phyloP scores from a whole-genome alignment of 2,329 filamentous ascomycete species.

The Pseudocercospora fuligena region DNA sequence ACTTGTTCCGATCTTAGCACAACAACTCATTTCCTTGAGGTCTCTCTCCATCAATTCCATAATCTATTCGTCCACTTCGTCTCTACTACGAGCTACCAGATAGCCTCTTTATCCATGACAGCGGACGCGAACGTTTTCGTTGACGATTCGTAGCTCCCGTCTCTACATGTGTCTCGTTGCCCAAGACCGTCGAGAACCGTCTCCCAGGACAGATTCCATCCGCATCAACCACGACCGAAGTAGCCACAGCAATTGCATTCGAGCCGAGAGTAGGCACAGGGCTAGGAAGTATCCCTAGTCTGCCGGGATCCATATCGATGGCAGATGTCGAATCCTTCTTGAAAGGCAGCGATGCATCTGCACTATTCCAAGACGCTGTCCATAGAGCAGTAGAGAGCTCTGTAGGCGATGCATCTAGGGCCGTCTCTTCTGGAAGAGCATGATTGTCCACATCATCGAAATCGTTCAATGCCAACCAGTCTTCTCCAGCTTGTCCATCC shows the following conservation, averaged over 20 bases:
- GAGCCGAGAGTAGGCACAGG: background rate
- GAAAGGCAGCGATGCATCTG: background rate
- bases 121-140: background rate
- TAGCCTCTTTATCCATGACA: background rate
- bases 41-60: too few species aligned
- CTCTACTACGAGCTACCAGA: background rate
- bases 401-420: background rate
- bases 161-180: background rate
- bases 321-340: background rate
- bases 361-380: background rate
- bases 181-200: background rate
- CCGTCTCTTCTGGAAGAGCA: background rate
- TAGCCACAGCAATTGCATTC: background rate
- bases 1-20: too few species aligned
- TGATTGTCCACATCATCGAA: constrained; percentile 62
- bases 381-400: background rate
- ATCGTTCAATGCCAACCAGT: constrained; percentile 77
- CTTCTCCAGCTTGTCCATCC: background rate
- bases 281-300: background rate
- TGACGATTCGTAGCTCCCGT: background rate
- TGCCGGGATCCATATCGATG: background rate
- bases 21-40: too few species aligned
- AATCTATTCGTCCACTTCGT: background rate
- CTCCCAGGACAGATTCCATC: background rate
- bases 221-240: background rate